These are phyloP conservation scores for Pseudogymnoascus sp. DNA, from an alignment of 2,329 filamentous ascomycete genomes.

Conservation along the genomic window DNA sequence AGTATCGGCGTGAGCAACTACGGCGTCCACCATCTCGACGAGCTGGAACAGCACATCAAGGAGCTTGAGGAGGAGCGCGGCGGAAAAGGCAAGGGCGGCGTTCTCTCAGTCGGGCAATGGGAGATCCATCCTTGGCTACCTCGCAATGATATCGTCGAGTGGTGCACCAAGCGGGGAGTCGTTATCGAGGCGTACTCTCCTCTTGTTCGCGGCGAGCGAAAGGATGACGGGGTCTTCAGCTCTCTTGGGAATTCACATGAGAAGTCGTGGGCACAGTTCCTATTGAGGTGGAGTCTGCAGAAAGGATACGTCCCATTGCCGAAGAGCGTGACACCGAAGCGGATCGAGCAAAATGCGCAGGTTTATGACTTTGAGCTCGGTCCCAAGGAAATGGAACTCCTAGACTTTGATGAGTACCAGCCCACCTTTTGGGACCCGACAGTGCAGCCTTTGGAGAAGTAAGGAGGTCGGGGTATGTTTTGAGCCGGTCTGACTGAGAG, in stretches of 20 bases:
- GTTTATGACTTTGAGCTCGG: conserved; percentile 50
- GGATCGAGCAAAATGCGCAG: conserved; percentile 57
- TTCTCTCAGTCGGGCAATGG: conserved; percentile 78
- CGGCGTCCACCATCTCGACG: conserved; percentile 54
- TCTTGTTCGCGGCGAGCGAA: conserved; percentile 59
- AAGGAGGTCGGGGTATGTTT: background rate
- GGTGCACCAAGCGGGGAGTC: conserved; percentile 59
- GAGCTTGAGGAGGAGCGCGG: conserved; percentile 55
- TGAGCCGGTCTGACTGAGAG: background rate
- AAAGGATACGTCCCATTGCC: conserved; percentile 67
- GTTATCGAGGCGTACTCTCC: conserved; percentile 58
- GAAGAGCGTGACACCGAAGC: conserved; percentile 61
- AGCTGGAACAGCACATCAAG: conserved; percentile 50
- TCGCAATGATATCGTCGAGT: conserved; percentile 69
- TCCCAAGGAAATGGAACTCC: conserved; percentile 42
- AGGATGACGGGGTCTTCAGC: conserved; percentile 58
- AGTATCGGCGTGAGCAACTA: conserved; percentile 60
- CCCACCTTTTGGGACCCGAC: conserved; percentile 52
- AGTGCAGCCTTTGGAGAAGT: conserved; percentile 37
- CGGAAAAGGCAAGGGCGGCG: conserved; percentile 57
- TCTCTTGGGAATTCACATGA: conserved; percentile 62
- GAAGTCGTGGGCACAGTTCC: conserved; percentile 67
- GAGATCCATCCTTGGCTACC: conserved; percentile 86
- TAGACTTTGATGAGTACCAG: conserved; percentile 46
- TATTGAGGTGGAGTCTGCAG: conserved; percentile 76